phyloP scores from a whole-genome alignment of 139 green algal species.

The Chlamydomonas applanata region DNA sequence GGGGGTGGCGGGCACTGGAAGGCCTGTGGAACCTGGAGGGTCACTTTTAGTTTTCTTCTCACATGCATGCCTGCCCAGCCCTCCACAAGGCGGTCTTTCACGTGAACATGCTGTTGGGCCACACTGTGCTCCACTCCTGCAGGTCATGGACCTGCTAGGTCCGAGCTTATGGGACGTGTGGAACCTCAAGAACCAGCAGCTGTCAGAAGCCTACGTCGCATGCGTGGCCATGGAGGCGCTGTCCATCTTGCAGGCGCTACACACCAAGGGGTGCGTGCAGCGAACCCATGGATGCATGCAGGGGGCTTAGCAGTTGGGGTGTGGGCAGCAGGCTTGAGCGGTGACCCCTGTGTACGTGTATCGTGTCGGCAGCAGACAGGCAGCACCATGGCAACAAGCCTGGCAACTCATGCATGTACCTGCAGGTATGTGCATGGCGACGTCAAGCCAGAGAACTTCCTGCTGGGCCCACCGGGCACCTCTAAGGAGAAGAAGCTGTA shows the following conservation, averaged over 20 bases:
- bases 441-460: slow-evolving; percentile 99
- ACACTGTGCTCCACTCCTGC: slow-evolving; percentile 1
- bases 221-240: slow-evolving; percentile 98
- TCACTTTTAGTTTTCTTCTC: no score
- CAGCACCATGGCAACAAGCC: background rate
- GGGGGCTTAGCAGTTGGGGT: background rate
- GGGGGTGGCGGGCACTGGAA: background rate
- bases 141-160: slow-evolving; percentile 99
- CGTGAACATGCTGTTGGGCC: no score
- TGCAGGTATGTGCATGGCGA: slow-evolving; percentile 97
- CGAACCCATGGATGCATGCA: no score
- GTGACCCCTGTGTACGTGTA: background rate
- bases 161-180: slow-evolving; percentile 98
- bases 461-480: slow-evolving; percentile 83
- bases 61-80: no score
- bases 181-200: slow-evolving; percentile 80
- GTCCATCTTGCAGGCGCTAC: slow-evolving; percentile 89
- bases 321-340: background rate
- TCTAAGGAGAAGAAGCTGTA: slow-evolving; percentile 94
- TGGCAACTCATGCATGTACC: background rate
- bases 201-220: slow-evolving; percentile 97
- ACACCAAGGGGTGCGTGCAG: slow-evolving; percentile 25
- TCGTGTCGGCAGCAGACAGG: no score
- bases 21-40: background rate
- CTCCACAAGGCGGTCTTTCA: no score